Conservation (phyloP, 345 rosid genomes). For the Euphorbia tirucalli region DNA sequence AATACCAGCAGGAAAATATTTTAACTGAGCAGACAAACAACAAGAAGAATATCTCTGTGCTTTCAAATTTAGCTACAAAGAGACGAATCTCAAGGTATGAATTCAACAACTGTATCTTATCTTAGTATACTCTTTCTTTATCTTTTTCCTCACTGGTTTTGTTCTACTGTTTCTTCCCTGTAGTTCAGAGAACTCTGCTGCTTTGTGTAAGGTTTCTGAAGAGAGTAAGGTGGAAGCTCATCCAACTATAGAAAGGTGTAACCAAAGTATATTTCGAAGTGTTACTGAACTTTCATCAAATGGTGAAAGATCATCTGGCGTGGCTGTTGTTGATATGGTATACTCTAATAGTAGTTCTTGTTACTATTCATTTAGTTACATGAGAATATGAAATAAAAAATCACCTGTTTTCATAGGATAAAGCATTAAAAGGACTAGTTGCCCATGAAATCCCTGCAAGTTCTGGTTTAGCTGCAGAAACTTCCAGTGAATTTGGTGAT, state of each 20-base stretch:
- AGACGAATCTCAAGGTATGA: conserved; percentile 53
- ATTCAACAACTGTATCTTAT: conserved; percentile 3
- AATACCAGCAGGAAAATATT: conserved; percentile 47
- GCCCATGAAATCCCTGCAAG: conserved; percentile 35
- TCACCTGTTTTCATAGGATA: conserved; percentile 48
- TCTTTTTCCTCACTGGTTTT: conserved; percentile 6
- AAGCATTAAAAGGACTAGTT: conserved; percentile 84
- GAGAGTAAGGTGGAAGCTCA: conserved; percentile 33
- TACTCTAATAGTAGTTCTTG: conserved; percentile 19
- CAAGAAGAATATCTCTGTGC: conserved; percentile 46
- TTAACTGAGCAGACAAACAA: conserved; percentile 40
- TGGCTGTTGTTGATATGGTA: conserved; percentile 79
- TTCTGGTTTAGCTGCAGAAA: conserved; percentile 32
- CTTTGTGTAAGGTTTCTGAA: conserved; percentile 42
- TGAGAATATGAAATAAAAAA: conserved; percentile 9
- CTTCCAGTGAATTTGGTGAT: too few species aligned
- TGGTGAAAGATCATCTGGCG: conserved; percentile 48
- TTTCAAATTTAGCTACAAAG: conserved; percentile 54
- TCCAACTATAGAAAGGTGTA: conserved; percentile 51
- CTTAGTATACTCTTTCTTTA: neutral
- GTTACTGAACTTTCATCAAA: conserved; percentile 75
- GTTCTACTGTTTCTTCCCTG: conserved; percentile 21
- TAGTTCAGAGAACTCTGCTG: conserved; percentile 44
- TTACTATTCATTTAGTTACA: conserved; percentile 8
- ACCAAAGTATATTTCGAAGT: conserved; percentile 65